Evolutionary conservation across 345 rosid genomes (phyloP), one percentile per base, ranked within the genome.

Genomic region (Eutrema heterophyllum): DNA sequence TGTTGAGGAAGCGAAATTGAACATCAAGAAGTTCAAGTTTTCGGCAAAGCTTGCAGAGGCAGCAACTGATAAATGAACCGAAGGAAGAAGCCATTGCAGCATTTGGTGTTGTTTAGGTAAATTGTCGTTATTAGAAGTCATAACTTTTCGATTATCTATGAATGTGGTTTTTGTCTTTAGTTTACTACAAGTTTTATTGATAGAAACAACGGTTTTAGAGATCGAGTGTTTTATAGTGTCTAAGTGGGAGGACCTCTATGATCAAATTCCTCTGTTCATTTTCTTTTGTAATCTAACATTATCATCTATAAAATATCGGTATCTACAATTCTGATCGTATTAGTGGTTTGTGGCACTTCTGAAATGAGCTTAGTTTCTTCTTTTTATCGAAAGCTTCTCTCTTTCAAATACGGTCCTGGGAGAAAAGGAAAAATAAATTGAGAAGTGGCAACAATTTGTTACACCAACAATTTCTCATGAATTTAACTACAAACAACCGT

Each of bases 41-140:
- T 43, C 57, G 1, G 56, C 70, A n/a, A 35, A 68, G 27, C 70
- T 75, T 61, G 79, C 64, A 26, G 74, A 61, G 43, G 69, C 63
- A 53, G 8, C 14, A 35, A 15, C 35, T 32, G 24, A 15, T 44
- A n/a, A 21, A 12, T 50, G 39, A 72, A 64, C 44, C 40, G 0
- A 30, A 9, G 7, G 15, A 44, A 50, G 63, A 29, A 35, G 27
- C 55, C 27, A 35, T 50, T 64, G 39, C 18, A 39, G 12, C 50
- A 5, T n/a, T 44, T 45, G 18, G 50, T 38, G 41, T 9, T 38
- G 41, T 38, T 38, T 38, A 2, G 11, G 11, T n/a, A 44, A 44
- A 24, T 30, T 33, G 41, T 15, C 40, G 18, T 32, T 53, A 18
- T 30, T 13, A 26, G 14, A 4, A 30, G 11, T 43, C 3, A 0